Percentiles rank a stretch among this genome's conserved stretches.
Evolutionary conservation across 495 filamentous ascomycete species (phyloP).

Genomic region (Eremomyces bilateralis): DNA sequence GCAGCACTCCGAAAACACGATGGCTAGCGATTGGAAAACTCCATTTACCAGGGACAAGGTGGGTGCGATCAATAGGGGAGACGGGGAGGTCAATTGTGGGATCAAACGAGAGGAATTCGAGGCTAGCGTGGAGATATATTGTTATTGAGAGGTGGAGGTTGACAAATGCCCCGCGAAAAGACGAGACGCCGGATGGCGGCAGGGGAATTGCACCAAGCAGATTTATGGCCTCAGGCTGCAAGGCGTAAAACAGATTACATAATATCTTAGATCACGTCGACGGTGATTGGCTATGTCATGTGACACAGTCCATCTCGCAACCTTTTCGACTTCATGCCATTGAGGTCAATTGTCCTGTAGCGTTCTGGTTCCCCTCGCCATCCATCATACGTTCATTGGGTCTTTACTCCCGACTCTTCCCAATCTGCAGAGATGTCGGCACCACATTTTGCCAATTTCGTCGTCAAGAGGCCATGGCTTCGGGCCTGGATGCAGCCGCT

Average conservation of each 20-base stretch:
- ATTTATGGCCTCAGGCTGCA: too few relatives aligned
- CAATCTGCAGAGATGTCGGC: slow-evolving; percentile 38
- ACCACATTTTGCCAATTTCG: slow-evolving; percentile 46
- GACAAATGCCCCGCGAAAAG: too few relatives aligned
- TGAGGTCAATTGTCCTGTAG: not conserved
- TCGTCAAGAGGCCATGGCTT: slow-evolving; percentile 70
- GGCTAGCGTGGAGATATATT: not conserved
- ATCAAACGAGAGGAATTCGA: too few relatives aligned
- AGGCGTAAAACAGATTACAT: too few relatives aligned
- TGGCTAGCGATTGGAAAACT: slow-evolving; percentile 18
- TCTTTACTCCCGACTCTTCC: slow-evolving; percentile 1
- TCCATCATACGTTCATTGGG: too few relatives aligned
- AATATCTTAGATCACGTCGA: too few relatives aligned
- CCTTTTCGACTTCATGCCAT: not conserved
- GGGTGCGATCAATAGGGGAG: not conserved
- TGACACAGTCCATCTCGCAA: not conserved
- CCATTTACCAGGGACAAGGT: slow-evolving; percentile 18
- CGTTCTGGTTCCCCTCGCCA: slow-evolving; percentile 3
- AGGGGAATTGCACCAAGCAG: too few relatives aligned
- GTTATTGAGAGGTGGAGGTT: not conserved
- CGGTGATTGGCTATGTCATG: too few relatives aligned
- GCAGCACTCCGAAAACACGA: slow-evolving; percentile 17
- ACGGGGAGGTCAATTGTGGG: not conserved
- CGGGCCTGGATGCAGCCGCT: slow-evolving; percentile 52
- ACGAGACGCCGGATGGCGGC: too few relatives aligned